Evolutionary conservation across 1,139 yeast genomes (phyloP), one percentile per base, ranked within the genome.

Genomic region (Magnusiomyces sp.): DNA sequence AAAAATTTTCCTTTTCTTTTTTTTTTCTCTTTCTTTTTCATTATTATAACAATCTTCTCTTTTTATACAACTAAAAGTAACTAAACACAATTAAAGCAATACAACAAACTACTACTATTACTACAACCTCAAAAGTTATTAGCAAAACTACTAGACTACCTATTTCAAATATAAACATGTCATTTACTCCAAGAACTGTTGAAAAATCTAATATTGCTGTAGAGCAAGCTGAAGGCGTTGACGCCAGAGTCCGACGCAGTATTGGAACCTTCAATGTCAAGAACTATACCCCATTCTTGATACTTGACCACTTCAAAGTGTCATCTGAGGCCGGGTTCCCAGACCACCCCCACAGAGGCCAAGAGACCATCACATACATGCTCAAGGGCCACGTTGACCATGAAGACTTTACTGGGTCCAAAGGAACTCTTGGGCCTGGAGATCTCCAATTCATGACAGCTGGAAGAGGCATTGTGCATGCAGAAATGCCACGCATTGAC

Each of bases 401-500:
- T 65, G 95, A 87, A 65, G 97, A 89, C 65, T 87, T 88, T 70
- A 85, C 95, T 1, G 96, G 96, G 1, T 72, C 82, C 78, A 23
- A 23, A 52, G 96, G 96, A 49, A 73, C 86, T 19, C 71, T 89
- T 51, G 77, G 79, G 53, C 81, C 89, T 23, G 96, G 96, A 48
- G 96, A 89, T 63, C 72, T 89, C 58, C 97, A 89, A 69, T 88
- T 89, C 64, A 89, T 89, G 95, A 89, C 95, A 51, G 96, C 96
- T 10, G 96, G 97, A 51, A 78, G 75, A 58, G 97, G 95, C 50
- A 80, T 88, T 41, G 88, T 86, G 41, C 95, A 88, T 62, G 77
- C 88, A 5, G 95, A 86, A 62, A 84, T 86, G 80, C 95, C 95
- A 11, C 78, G 84, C 33, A 16, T 39, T 16, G 47, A 38, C 20